Evolutionary conservation across 1,139 yeast genomes (phyloP).

Genomic region (Scheffersomyces illinoinensis): DNA sequence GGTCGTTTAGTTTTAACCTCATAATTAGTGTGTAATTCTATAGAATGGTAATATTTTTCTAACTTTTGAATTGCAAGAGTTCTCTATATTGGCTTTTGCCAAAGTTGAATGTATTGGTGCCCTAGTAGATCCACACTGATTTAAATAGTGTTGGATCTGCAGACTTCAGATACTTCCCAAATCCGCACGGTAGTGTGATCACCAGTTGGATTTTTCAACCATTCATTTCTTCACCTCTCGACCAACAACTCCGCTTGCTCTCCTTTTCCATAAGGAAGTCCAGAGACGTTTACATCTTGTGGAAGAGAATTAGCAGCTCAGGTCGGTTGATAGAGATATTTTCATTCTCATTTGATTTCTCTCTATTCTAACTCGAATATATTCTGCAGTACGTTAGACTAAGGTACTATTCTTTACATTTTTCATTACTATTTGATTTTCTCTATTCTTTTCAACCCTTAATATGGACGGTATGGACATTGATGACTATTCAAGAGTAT

Average conservation of each 20-base stretch:
- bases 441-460: background rate
- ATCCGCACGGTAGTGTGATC: background rate
- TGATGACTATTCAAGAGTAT: slow-evolving; percentile 56
- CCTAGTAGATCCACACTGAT: background rate
- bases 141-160: background rate
- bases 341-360: background rate
- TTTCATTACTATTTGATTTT: background rate
- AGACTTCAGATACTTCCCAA: background rate
- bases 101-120: too few species aligned
- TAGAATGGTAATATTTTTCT: background rate
- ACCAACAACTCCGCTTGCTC: background rate
- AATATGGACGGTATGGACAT: slow-evolving; percentile 55
- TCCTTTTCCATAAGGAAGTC: background rate
- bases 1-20: background rate
- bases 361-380: background rate
- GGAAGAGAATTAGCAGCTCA: background rate
- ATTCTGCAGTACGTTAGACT: background rate
- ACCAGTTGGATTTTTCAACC: background rate
- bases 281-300: background rate
- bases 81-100: too few species aligned
- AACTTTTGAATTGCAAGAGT: background rate
- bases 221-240: background rate
- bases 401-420: background rate
- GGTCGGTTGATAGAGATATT: background rate
- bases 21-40: background rate